Base-by-base conservation (phyloP, 148 eudicot genomes). In the Rhododendron mucronatum region DNA sequence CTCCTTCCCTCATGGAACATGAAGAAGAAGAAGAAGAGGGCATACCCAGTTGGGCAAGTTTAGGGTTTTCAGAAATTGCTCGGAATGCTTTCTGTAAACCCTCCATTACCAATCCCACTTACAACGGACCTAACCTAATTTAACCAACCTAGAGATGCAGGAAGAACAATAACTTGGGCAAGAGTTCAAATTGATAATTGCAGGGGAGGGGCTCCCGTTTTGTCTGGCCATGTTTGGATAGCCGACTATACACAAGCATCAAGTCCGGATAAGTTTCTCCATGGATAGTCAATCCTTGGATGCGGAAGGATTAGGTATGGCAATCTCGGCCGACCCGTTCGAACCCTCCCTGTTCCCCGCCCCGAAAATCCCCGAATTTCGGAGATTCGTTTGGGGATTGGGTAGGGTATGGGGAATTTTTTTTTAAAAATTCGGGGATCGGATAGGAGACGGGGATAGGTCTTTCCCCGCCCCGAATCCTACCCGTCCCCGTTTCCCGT, bases 31-130 rank as follows among this genome's bases (percentile, higher is more conserved):
- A 50, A 20, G 67, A 83, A 37, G 91, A 88, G 59, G 92, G 87
- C 45, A 67, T 84, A 75, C 50, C 47, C 18, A 76, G 20, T 71
- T 71, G 76, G 76, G 76, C 76, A 13, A 33, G 76, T 81, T 86
- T 90, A 13, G 82, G 85, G 45, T 89, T 89, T 81, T 89, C 50
- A 1, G 90, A 80, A 20, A 88, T 30, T 18, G 88, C 86, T 26
- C 82, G 87, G 51, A 85, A 85, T 53, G 90, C 87, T 35, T 83
- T 89, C 83, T 92, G 92, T 89, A 92, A 18, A 3, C 88, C 84
- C 79, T 92, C 93, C 93, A 92, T 92, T 65, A 13, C 61, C n/a
- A 37, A 30, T 41, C n/a, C 51, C 30, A 65, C 71, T 21, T 7
- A 73, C 5, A 4, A 73, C 13, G 71, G 23, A 65, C 30, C 33